These are phyloP conservation scores for Vigna angularis DNA, from an alignment of 306 rosid species.

Conservation along the genomic window DNA sequence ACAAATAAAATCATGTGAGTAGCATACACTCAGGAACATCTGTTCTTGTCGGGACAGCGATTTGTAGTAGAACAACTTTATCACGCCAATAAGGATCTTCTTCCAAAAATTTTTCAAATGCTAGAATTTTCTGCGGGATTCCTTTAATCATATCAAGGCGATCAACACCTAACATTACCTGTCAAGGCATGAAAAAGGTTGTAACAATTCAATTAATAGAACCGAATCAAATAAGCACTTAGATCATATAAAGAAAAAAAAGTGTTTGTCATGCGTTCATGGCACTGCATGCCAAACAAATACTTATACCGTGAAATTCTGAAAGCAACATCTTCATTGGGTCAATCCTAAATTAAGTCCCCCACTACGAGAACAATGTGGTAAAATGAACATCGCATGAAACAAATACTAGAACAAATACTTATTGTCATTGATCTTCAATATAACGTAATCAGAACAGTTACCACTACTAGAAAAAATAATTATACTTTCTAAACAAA, in stretches of 20 bases:
- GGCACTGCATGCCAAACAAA: neutral
- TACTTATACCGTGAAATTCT: neutral
- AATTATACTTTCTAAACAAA: too few species aligned
- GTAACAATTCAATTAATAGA: constrained; percentile 27
- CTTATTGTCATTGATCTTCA: too few species aligned
- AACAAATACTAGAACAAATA: too few species aligned
- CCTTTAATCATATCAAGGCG: constrained; percentile 98
- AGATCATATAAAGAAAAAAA: constrained; percentile 19
- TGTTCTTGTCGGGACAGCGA: constrained; percentile 95
- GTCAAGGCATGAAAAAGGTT: constrained; percentile 42
- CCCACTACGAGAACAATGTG: too few species aligned
- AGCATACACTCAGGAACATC: constrained; percentile 94
- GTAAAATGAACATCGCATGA: too few species aligned
- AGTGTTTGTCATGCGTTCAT: neutral
- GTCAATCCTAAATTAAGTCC: too few species aligned
- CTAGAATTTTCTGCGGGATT: constrained; percentile 93
- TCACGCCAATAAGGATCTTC: constrained; percentile 78
- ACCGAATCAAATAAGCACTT: constrained; percentile 15
- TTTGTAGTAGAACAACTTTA: constrained; percentile 90
- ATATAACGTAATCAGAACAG: too few species aligned
- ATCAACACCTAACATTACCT: constrained; percentile 96
- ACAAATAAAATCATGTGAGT: constrained; percentile 38
- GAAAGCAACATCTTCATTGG: neutral
- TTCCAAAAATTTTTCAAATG: constrained; percentile 90
- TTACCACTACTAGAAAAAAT: too few species aligned